Evolutionary conservation across 2,329 filamentous ascomycete species (phyloP), one percentile per base, ranked within the genome.

Genomic region (Exophiala aquamarina): DNA sequence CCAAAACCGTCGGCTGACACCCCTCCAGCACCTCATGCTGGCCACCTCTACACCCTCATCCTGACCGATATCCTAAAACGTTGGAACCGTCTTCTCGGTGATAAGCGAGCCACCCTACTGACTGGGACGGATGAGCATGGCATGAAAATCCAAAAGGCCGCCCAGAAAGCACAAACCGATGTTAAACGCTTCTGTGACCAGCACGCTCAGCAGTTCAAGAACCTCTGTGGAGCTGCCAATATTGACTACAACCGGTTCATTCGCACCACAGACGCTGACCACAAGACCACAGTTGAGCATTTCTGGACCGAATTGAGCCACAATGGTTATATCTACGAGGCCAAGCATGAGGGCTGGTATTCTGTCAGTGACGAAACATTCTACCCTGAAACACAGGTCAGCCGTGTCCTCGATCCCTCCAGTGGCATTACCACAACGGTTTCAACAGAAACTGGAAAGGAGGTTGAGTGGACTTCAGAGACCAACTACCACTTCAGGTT

Each of bases 51-150:
- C 67, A 89, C 87, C 33, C 91, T 97, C 82, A 77, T 97, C 60
- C 78, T 98, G 35, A 78, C 89, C 55, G 93, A 98, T 68, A 84
- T 95, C 43, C 72, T 95, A 58, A 98, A 97, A 70, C 80, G 93
- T 70, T 98, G 90, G 89, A 82, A 94, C 64, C 73, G 81, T 23
- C 76, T 98, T 41, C 81, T 85, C 50, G 88, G 88, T 29, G 72
- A 81, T 21, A 71, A 54, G 4, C 61, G 77, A 38, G 86, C 91
- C 3, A 76, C 89, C 54, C 73, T 98, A 11, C 84, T 86, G 60
- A 98, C 93, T 1, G 93, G 93, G 49, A 97, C 91, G 28, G 93
- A 98, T 66, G 93, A 98, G 69, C 92, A 98, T 73, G 93, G 93
- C 34, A 87, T 96, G 81, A 98, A 98, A 77, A 86, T 97, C 17